phyloP scores from a whole-genome alignment of 768 basidiomycete species.

The Auricularia sp. region DNA sequence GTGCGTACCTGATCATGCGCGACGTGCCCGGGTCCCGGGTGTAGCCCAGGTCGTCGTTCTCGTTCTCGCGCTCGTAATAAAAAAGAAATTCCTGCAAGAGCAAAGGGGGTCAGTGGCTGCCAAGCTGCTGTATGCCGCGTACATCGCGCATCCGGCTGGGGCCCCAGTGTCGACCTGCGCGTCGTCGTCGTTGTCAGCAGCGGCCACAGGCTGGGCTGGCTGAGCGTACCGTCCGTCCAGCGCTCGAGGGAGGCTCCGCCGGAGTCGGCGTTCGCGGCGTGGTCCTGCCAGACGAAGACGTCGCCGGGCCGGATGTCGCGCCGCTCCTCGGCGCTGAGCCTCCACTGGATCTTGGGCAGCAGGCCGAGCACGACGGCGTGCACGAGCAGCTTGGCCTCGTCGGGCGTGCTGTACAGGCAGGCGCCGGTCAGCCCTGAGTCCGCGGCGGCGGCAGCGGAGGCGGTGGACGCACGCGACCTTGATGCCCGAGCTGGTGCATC shows the following conservation, averaged over 20 bases:
- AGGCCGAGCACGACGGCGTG: neutral
- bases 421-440: neutral
- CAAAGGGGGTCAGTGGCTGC: neutral
- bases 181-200: neutral
- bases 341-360: neutral
- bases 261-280: neutral
- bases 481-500: neutral
- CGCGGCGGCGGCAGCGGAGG: neutral
- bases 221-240: neutral
- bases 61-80: neutral
- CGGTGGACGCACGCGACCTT: neutral
- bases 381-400: neutral
- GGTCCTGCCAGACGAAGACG: neutral
- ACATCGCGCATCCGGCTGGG: neutral
- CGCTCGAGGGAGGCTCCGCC: neutral
- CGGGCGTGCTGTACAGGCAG: neutral
- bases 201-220: too few species aligned
- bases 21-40: neutral
- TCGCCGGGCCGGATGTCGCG: neutral
- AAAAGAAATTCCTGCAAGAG: neutral
- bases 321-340: neutral
- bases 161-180: neutral
- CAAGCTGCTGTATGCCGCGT: neutral
- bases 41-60: neutral
- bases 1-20: neutral